Conservation (phyloP, 2,329 filamentous ascomycete genomes). For the Epichloe bromicola region DNA sequence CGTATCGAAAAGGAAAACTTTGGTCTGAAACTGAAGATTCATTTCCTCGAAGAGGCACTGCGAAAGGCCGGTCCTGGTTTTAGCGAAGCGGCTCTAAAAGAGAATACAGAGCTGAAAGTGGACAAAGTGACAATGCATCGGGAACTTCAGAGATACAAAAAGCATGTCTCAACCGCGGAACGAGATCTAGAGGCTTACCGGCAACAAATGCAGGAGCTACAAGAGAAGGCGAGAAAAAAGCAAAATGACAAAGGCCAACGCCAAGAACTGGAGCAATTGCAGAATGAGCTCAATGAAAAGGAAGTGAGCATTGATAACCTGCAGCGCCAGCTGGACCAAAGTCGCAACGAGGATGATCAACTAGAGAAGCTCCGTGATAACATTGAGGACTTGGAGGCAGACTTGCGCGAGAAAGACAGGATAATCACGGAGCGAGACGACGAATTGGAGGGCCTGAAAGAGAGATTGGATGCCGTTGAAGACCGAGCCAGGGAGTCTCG, state of each 20-base stretch:
- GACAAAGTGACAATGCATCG: conserved; percentile 80
- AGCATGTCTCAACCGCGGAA: conserved; percentile 70
- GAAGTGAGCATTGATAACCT: conserved; percentile 49
- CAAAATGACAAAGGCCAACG: conserved; percentile 59
- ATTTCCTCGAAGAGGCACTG: conserved; percentile 86
- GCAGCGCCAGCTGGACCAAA: conserved; percentile 43
- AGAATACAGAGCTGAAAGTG: conserved; percentile 94
- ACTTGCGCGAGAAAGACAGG: conserved; percentile 63
- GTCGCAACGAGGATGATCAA: conserved; percentile 43
- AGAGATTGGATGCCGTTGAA: conserved; percentile 38
- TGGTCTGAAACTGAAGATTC: conserved; percentile 88
- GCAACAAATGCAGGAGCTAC: conserved; percentile 68
- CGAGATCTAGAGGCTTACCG: conserved; percentile 75
- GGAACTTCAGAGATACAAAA: conserved; percentile 83
- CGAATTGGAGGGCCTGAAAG: conserved; percentile 55
- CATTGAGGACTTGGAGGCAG: conserved; percentile 62
- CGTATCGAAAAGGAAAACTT: conserved; percentile 98
- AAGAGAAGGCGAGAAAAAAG: conserved; percentile 65
- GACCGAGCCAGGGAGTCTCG: conserved; percentile 48
- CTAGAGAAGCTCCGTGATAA: conserved; percentile 58
- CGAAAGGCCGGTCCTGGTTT: conserved; percentile 79
- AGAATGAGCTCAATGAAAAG: conserved; percentile 41
- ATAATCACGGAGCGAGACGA: conserved; percentile 63
- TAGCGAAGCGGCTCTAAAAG: conserved; percentile 76
- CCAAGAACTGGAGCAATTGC: conserved; percentile 44